Percentiles rank a stretch among this genome's conserved stretches.
phyloP scores from a whole-genome alignment of 192 early-diverging fungal species.

The Coemansia umbellata region DNA sequence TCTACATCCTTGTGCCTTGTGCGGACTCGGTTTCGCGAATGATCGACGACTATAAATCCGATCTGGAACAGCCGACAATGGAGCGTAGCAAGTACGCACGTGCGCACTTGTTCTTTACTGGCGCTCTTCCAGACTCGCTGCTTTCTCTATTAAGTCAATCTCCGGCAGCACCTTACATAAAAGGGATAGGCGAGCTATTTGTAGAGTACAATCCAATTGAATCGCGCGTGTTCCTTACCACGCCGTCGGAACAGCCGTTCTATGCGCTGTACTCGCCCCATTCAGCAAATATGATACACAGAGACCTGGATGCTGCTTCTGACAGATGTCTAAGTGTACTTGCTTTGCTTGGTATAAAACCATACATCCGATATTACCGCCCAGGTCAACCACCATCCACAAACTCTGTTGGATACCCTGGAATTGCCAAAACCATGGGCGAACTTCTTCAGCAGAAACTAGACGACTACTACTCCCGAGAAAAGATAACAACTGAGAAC shows the following conservation, averaged over 20 bases:
- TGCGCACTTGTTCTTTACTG: conserved; percentile 51
- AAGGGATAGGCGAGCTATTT: conserved; percentile 38
- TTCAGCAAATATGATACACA: conserved; percentile 4
- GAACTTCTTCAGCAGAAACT: conserved; percentile 58
- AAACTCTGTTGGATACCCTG: conserved; percentile 6
- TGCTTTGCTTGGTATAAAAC: conserved; percentile 31
- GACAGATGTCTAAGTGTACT: conserved; percentile 45
- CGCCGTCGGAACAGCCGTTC: conserved; percentile 46
- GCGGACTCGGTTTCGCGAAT: conserved; percentile 40
- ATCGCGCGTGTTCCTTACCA: conserved; percentile 48
- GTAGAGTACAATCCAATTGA: conserved; percentile 52
- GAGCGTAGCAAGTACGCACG: conserved; percentile 20
- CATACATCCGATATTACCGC: conserved; percentile 44
- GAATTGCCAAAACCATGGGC: conserved; percentile 40
- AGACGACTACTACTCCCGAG: conserved; percentile 61
- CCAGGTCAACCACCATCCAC: not conserved
- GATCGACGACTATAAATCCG: conserved; percentile 37
- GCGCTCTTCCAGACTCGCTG: conserved; percentile 34
- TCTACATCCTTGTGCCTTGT: conserved; percentile 49
- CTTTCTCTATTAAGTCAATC: conserved; percentile 37
- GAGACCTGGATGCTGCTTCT: conserved; percentile 42
- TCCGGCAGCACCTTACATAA: conserved; percentile 33
- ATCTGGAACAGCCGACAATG: not conserved
- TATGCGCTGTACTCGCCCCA: conserved; percentile 52
- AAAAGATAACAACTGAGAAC: not conserved